phyloP scores from a whole-genome alignment of 352 stramenopile species.

The Pelagophyceae sp. region DNA sequence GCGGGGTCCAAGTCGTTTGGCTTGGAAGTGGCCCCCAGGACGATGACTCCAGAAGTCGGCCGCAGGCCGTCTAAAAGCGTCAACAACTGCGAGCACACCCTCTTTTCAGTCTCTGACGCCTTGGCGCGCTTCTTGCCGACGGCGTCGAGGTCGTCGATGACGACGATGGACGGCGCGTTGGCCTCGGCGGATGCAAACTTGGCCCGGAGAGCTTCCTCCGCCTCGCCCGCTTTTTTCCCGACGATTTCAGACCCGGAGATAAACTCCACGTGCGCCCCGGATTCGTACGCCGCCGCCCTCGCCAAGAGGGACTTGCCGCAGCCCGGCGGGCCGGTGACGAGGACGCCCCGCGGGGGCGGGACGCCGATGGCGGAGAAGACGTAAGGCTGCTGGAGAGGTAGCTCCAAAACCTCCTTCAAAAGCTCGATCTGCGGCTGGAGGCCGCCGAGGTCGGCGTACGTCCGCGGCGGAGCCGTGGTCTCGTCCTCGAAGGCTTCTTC shows the following conservation, averaged over 20 bases:
- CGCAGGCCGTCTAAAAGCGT: slow-evolving; percentile 68
- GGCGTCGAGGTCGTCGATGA: slow-evolving; percentile 86
- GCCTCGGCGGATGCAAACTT: slow-evolving; percentile 56
- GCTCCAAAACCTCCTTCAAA: slow-evolving; percentile 83
- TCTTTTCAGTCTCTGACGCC: slow-evolving; percentile 74
- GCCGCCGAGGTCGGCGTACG: slow-evolving; percentile 61
- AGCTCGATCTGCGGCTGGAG: slow-evolving; percentile 68
- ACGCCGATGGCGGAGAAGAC: slow-evolving; percentile 76
- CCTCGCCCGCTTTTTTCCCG: slow-evolving; percentile 78
- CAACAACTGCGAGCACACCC: slow-evolving; percentile 84
- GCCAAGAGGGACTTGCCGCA: slow-evolving; percentile 76
- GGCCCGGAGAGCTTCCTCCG: slow-evolving; percentile 71
- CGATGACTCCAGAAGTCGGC: slow-evolving; percentile 57
- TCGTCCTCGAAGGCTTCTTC: slow-evolving; percentile 31
- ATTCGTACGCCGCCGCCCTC: slow-evolving; percentile 70
- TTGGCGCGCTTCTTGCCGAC: slow-evolving; percentile 79
- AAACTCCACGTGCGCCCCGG: slow-evolving; percentile 66
- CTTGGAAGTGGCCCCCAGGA: slow-evolving; percentile 65
- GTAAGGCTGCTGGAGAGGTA: slow-evolving; percentile 67
- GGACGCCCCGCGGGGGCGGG: slow-evolving; percentile 70
- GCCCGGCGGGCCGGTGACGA: slow-evolving; percentile 75
- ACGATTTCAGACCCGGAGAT: slow-evolving; percentile 76
- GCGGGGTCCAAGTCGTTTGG: slow-evolving; percentile 75
- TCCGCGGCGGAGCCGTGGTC: not conserved
- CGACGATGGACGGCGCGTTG: slow-evolving; percentile 74